Base-by-base conservation (phyloP, 2,329 filamentous ascomycete species). In the Aspergillus pseudoviridinutans region DNA sequence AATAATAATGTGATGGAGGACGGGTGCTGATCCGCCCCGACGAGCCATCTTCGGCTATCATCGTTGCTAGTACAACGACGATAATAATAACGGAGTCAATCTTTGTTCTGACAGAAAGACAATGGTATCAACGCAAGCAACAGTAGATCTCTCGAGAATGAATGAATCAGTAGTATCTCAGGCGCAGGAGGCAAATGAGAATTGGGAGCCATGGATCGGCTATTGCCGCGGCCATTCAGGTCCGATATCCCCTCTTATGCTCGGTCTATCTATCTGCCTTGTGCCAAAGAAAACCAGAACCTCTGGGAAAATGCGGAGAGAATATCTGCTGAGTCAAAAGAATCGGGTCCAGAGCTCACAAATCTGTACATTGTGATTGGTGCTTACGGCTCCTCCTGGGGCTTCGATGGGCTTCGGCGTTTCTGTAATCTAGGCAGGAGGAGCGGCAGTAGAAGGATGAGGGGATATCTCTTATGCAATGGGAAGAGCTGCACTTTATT, bases 271-370 rank as follows among this genome's bases (percentile, higher is more conserved):
- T 42, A 55, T 35, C 32, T 35, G 32, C 32, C 32, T n/a, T 41
- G 27, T 20, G 24, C 25, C 51, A 32, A 14, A 14, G 4, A 51
- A 38, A 32, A 32, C 20, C 22, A 22, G 27, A 46, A 24, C 35
- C 4, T 22, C 50, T 47, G 29, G 49, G 41, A 47, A 59, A 62
- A 63, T 60, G 61, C 59, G 62, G 62, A 63, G 62, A 61, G 46
- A 47, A 49, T 41, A 32, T 51, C 44, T 59, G 64, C 61, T 65
- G 61, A 65, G 58, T 65, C 52, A 64, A 65, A 56, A 55, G 56
- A 59, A 50, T 59, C 59, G 53, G 61, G 58, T 59, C 62, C 58
- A 61, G 59, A 58, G 55, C 59, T 59, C 44, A 28, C 46, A 44
- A 55, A 58, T 59, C 41, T 57, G 50, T 17, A 32, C 14, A 10